phyloP scores from a whole-genome alignment of 495 filamentous ascomycete genomes.

The Xanthoparmelia taractica region DNA sequence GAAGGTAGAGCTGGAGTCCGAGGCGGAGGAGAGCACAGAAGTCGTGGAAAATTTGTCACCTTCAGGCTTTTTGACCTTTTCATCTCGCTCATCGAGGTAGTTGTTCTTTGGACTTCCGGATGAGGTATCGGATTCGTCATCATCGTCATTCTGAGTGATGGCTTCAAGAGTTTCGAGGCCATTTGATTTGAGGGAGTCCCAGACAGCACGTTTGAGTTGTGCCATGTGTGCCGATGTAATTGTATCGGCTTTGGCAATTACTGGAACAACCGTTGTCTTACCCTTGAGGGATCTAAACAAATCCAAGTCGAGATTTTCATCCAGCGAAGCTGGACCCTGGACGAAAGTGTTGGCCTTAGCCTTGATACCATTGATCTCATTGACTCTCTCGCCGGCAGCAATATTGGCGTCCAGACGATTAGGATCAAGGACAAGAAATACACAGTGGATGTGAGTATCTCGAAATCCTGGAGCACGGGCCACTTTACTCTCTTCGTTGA shows the following conservation, averaged over 20 bases:
- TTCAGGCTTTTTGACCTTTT: conserved; percentile 37
- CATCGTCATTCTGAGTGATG: conserved; percentile 69
- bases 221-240: conserved; percentile 89
- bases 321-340: conserved; percentile 48
- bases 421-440: conserved; percentile 87
- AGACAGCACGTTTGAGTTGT: conserved; percentile 85
- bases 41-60: conserved; percentile 21
- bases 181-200: conserved; percentile 74
- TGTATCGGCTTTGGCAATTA: conserved; percentile 95
- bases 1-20: conserved; percentile 33
- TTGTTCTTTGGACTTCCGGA: conserved; percentile 37
- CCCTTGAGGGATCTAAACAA: conserved; percentile 81
- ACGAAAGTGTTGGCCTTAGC: conserved; percentile 38
- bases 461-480: conserved; percentile 83
- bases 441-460: conserved; percentile 96
- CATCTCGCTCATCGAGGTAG: conserved; percentile 55
- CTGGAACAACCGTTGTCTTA: conserved; percentile 92
- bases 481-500: conserved; percentile 96
- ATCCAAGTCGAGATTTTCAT: conserved; percentile 85
- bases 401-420: conserved; percentile 77
- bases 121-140: conserved; percentile 29
- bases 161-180: conserved; percentile 86
- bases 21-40: conserved; percentile 26
- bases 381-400: conserved; percentile 54
- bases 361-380: conserved; percentile 46